Evolutionary conservation across 352 stramenopile genomes (phyloP), one percentile per base, ranked within the genome.

Genomic region (Globisporangium viniferum): DNA sequence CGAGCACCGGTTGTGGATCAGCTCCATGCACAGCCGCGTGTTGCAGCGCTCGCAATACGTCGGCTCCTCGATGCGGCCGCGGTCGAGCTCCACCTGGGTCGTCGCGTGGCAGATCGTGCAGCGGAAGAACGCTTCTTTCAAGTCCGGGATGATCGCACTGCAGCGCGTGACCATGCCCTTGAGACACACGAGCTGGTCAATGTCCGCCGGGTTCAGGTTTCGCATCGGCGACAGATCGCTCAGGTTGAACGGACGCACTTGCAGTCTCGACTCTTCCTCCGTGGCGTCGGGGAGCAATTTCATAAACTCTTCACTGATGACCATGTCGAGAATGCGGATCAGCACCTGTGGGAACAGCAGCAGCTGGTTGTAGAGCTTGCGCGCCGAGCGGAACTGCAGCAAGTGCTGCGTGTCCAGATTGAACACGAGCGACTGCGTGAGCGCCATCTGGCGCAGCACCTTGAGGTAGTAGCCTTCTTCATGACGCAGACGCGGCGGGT

Each of bases 101-200:
- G 83, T 90, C 24, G 91, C 72, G 51, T 96, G 93, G 72, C 97
- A 99, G 51, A 99, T 93, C 48, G 82, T 90, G 71, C 98, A 99
- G 18, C 90, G 84, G 74, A 99, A 99, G 75, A 98, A 98, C 4
- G 96, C 97, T 54, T 98, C 91, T 71, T 99, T 99, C 18, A 99
- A 73, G 78, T 99, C 98, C 10, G 98, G 98, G 72, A 99, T 98
- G 48, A 99, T 92, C 18, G 94, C 88, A 64, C 91, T 98, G 56
- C 84, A 96, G 20, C 98, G 91, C 29, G 98, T 98, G 62, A 99
- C 95, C 97, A 99, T 99, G 53, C 98, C 98, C 59, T 98, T 94
- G 24, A 99, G 74, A 59, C 89, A 94, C 27, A 99, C 89, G 20
- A 99, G 83, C 64, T 98, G 89, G 73, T 99, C 97, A 64, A 99